Evolutionary conservation across 129 eudicot species (phyloP), one percentile per base, ranked within the genome.

Genomic region (Artemisia annua): DNA sequence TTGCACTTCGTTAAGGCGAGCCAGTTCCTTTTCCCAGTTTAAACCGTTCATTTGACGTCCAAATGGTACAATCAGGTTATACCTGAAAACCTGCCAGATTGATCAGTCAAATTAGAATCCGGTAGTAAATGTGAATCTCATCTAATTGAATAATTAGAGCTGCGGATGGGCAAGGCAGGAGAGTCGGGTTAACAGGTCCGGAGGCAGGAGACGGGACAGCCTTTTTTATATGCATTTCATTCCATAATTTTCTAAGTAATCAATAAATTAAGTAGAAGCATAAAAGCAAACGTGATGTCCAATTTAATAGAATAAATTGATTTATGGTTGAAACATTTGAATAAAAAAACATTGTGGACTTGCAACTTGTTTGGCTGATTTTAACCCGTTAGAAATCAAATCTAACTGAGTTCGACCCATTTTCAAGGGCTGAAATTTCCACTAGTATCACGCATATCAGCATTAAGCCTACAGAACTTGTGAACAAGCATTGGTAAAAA

Each of bases 21-120:
- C 69, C 3, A 92, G 26, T 80, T 92, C 98, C 74, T 82, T 92
- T 69, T 92, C 95, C 98, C 96, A 92, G 69, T 89, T 92, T 44
- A 89, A 75, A 61, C 95, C 98, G 46, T 57, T 67, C 90, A 92
- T 87, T 71, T 92, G 98, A 22, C 96, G 96, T 14, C 98, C 98
- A 82, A 89, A 92, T 12, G 98, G 98, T 52, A 89, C 98, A 59
- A 92, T 87, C 32, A 92, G 83, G 77, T 92, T 92, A 85, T 92
- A 89, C 68, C 84, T 90, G 69, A 87, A 87, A 19, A 92, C 96
- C 98, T 92, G 85, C 61, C 16, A 55, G n/a, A 56, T 66, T 57
- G 50, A 46, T 44, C 35, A 56, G 16, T 66, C 15, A 18, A 20
- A 12, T 54, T 64, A 13, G 55, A 12, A 14, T 43, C 20, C 22